A percentile compares a stretch with the other conserved stretches of the same genome.
phyloP scores from a whole-genome alignment of 345 rosid species.

The Heritiera fomes region DNA sequence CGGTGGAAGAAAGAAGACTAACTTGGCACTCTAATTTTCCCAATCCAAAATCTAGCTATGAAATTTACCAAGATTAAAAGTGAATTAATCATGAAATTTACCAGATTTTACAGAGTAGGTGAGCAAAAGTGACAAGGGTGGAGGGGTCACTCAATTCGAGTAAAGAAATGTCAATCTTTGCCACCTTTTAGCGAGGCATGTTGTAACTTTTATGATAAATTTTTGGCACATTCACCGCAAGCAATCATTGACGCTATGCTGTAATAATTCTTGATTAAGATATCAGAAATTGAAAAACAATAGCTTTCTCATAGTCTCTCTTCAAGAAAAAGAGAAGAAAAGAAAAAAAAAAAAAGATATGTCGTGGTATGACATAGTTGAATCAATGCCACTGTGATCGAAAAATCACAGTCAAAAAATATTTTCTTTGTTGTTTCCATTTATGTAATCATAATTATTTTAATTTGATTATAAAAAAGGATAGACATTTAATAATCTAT shows the following conservation, averaged over 20 bases:
- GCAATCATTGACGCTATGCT: constrained; percentile 13
- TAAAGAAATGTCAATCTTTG: constrained; percentile 6
- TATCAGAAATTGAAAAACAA: background rate
- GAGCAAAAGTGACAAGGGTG: background rate
- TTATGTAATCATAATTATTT: background rate
- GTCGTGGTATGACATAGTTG: too few species aligned
- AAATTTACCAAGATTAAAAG: too few species aligned
- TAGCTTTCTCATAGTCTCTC: background rate
- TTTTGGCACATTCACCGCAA: constrained; percentile 3
- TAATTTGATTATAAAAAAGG: too few species aligned
- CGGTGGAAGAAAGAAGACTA: background rate
- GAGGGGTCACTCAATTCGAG: background rate
- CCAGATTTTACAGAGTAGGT: background rate
- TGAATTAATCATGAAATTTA: background rate
- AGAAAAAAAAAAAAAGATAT: too few species aligned
- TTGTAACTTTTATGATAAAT: background rate
- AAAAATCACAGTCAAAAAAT: background rate
- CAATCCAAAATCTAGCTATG: background rate
- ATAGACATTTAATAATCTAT: too few species aligned
- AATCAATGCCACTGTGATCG: too few species aligned
- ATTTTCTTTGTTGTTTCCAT: background rate
- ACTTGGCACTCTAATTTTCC: background rate
- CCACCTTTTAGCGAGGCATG: background rate
- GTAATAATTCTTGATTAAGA: background rate
- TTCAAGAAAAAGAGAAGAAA: too few species aligned